phyloP scores from a whole-genome alignment of 768 basidiomycete genomes.

The Boletus insuetus region DNA sequence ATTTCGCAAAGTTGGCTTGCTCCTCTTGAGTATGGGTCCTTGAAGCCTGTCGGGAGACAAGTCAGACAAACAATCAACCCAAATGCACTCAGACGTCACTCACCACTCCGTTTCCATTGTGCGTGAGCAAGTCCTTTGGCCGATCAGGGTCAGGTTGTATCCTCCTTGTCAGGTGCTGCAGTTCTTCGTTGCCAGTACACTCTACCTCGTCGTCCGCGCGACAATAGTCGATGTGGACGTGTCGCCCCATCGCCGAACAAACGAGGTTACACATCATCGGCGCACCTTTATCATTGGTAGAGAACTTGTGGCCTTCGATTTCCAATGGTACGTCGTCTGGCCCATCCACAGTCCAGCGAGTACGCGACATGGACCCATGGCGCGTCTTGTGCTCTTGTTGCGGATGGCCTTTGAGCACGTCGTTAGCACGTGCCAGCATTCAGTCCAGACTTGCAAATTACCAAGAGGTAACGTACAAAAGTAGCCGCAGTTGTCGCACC shows the following conservation, averaged over 20 bases:
- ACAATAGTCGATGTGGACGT: slow-evolving; percentile 57
- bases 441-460: slow-evolving; percentile 19
- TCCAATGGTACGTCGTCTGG: slow-evolving; percentile 49
- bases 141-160: slow-evolving; percentile 46
- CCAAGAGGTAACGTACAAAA: slow-evolving; percentile 57
- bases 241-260: slow-evolving; percentile 56
- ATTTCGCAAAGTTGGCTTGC: slow-evolving; percentile 50
- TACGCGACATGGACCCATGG: slow-evolving; percentile 62
- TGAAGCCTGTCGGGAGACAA: slow-evolving; percentile 43
- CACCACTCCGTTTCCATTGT: slow-evolving; percentile 61
- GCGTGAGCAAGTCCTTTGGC: slow-evolving; percentile 54
- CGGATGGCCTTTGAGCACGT: slow-evolving; percentile 42
- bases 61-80: too few species aligned
- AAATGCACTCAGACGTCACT: neutral
- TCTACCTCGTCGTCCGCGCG: slow-evolving; percentile 35
- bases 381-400: slow-evolving; percentile 61
- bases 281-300: slow-evolving; percentile 52
- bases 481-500: slow-evolving; percentile 56
- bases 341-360: slow-evolving; percentile 56
- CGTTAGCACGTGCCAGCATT: neutral
- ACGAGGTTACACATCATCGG: slow-evolving; percentile 63
- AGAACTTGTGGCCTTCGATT: slow-evolving; percentile 54
- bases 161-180: slow-evolving; percentile 43
- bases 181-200: slow-evolving; percentile 42
- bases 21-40: slow-evolving; percentile 64